These are phyloP conservation scores for Leptographium procerum DNA, from an alignment of 2,329 filamentous ascomycete species.

Conservation along the genomic window DNA sequence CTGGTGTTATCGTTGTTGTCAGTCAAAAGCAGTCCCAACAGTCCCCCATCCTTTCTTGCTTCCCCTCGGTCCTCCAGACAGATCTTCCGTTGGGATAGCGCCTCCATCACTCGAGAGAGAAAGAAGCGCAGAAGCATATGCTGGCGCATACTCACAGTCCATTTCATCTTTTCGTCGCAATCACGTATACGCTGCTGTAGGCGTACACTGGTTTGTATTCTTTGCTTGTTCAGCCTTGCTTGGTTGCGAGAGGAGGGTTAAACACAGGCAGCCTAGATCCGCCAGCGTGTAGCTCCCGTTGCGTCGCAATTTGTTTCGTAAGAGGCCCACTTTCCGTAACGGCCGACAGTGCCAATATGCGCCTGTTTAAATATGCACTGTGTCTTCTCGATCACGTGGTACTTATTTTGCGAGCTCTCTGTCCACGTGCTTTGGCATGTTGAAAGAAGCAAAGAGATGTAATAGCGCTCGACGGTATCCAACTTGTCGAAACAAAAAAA, in stretches of 20 bases:
- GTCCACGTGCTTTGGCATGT: too few relatives aligned
- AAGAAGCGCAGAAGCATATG: not conserved
- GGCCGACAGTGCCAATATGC: too few relatives aligned
- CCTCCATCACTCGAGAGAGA: not conserved
- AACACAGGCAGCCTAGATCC: not conserved
- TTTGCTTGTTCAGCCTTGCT: not conserved
- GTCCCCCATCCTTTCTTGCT: not conserved
- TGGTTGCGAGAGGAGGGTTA: not conserved
- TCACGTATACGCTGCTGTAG: not conserved
- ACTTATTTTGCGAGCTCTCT: too few relatives aligned
- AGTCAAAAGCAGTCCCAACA: not conserved
- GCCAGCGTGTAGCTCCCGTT: not conserved
- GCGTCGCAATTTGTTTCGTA: constrained; percentile 3
- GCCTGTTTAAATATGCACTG: too few relatives aligned
- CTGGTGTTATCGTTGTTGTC: constrained; percentile 25
- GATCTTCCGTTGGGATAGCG: not conserved
- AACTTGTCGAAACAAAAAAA: too few relatives aligned
- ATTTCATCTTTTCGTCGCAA: not conserved
- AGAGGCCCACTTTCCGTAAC: not conserved
- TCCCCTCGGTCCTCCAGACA: not conserved
- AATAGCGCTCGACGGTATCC: too few relatives aligned
- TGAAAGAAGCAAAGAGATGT: too few relatives aligned
- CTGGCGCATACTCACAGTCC: not conserved
- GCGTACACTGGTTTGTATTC: not conserved
- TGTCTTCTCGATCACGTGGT: too few relatives aligned